Percentiles rank a stretch among this genome's conserved stretches.
Evolutionary conservation across 192 early-diverging fungal species (phyloP).

Genomic region (Coemansia pectinata): DNA sequence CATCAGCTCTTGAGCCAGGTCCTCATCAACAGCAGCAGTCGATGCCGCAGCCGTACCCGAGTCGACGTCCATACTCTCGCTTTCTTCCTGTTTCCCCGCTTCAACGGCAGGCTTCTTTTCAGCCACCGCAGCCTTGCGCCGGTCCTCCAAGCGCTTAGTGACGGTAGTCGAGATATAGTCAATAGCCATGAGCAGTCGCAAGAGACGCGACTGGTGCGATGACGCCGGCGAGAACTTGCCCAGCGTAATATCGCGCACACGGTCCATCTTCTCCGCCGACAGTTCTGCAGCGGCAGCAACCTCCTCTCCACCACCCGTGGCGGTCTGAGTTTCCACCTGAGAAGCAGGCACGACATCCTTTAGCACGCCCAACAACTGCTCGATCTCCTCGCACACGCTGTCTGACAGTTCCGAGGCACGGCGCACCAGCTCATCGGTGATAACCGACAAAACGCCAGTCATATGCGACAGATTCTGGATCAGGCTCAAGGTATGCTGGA

Average conservation of each 20-base stretch:
- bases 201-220: slow-evolving; percentile 87
- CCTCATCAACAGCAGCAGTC: slow-evolving; percentile 6
- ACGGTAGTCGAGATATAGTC: slow-evolving; percentile 70
- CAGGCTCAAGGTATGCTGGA: slow-evolving; percentile 88
- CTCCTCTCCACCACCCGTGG: slow-evolving; percentile 35
- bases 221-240: slow-evolving; percentile 80
- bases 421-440: slow-evolving; percentile 77
- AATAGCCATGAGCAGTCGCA: slow-evolving; percentile 92
- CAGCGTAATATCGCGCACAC: slow-evolving; percentile 73
- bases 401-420: slow-evolving; percentile 70
- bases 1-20: slow-evolving; percentile 29
- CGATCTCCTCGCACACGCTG: slow-evolving; percentile 69
- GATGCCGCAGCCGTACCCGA: background rate
- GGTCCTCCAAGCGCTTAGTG: slow-evolving; percentile 38
- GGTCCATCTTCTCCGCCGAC: slow-evolving; percentile 53
- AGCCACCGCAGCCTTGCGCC: slow-evolving; percentile 25
- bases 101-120: background rate
- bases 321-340: background rate
- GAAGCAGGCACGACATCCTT: slow-evolving; percentile 14
- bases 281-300: slow-evolving; percentile 12
- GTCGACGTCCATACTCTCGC: slow-evolving; percentile 19
- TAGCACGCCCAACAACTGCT: slow-evolving; percentile 64
- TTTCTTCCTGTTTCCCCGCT: slow-evolving; percentile 34
- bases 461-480: slow-evolving; percentile 85
- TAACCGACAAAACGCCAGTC: slow-evolving; percentile 65